Evolutionary conservation across 768 basidiomycete species (phyloP), one percentile per base, ranked within the genome.

Genomic region (Boletus reticulatus): DNA sequence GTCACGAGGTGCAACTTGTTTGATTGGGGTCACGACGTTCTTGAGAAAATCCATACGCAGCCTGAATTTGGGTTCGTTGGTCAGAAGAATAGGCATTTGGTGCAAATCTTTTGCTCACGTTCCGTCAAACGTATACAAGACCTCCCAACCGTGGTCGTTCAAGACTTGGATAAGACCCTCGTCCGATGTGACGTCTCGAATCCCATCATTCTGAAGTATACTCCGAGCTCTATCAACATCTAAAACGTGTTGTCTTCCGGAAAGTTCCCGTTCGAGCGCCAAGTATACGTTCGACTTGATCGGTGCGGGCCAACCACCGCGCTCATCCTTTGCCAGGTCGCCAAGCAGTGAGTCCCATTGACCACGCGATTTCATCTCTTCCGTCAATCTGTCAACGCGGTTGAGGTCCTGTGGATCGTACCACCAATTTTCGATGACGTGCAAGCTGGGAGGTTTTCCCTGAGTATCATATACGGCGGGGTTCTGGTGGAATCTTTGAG

Each of bases 21-120:
- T 67, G 50, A 74, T 63, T 8, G 77, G 75, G 36, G 64, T 62
- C 12, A 75, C 73, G 34, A 78, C 75, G 19, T 74, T 72, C 61
- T 79, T 77, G 22, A 76, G 70, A 57, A 59, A 75, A 20, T 79
- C 78, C 75, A 77, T 74, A 17, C 75, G 71, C n/a, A 72, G 64
- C 34, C 78, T 79, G 50, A 16, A 12, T 56, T 43, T 13, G 10
- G 11, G 22, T 29, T 22, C 58, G 22, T 41, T 27, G 31, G 38
- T 68, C 22, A 68, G 55, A 6, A 29, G 41, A 48, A 43, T 19
- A 37, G 50, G 13, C 7, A 32, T 32, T 27, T 20, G 11, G 27
- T 38, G 45, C 6, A 4, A 43, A 19, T 14, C 14, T 20, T 22
- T 8, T 20, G 68, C 76, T 68, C 54, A 77, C 76, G 70, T 68